phyloP scores from a whole-genome alignment of 2,329 filamentous ascomycete genomes.

The Simplicillium sp. region DNA sequence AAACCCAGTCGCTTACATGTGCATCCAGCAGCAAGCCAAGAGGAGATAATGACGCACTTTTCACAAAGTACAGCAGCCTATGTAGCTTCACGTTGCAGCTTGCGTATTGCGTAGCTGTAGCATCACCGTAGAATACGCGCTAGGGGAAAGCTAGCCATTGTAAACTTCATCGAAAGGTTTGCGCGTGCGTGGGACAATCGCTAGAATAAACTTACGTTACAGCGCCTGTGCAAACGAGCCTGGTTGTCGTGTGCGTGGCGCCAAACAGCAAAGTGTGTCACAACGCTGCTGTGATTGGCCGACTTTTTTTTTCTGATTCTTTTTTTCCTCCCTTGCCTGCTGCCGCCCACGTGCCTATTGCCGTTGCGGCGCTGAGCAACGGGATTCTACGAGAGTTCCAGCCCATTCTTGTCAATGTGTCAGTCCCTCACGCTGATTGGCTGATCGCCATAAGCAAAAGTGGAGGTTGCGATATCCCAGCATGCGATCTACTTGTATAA shows the following conservation, averaged over 20 bases:
- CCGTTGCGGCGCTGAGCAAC: not conserved
- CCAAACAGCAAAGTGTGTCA: not conserved
- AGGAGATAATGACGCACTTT: too few species aligned
- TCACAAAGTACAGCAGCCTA: too few species aligned
- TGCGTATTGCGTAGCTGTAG: too few species aligned
- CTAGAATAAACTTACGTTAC: not conserved
- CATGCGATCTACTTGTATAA: too few species aligned
- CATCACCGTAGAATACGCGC: too few species aligned
- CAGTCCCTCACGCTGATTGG: constrained; percentile 1
- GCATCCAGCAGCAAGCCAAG: too few species aligned
- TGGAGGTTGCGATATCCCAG: too few species aligned
- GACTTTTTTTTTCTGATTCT: not conserved
- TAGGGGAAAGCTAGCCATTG: too few species aligned
- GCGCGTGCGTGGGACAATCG: not conserved
- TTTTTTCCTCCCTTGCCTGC: not conserved
- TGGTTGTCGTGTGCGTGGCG: not conserved
- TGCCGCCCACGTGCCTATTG: not conserved
- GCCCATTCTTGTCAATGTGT: not conserved
- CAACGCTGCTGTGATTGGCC: not conserved
- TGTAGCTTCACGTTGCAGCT: too few species aligned
- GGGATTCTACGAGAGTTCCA: not conserved
- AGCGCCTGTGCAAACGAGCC: not conserved
- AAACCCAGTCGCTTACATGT: too few species aligned
- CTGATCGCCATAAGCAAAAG: not conserved
- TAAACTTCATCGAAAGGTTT: not conserved